These are phyloP conservation scores for Amanita rubescens DNA, from an alignment of 768 basidiomycete species.

Conservation along the genomic window DNA sequence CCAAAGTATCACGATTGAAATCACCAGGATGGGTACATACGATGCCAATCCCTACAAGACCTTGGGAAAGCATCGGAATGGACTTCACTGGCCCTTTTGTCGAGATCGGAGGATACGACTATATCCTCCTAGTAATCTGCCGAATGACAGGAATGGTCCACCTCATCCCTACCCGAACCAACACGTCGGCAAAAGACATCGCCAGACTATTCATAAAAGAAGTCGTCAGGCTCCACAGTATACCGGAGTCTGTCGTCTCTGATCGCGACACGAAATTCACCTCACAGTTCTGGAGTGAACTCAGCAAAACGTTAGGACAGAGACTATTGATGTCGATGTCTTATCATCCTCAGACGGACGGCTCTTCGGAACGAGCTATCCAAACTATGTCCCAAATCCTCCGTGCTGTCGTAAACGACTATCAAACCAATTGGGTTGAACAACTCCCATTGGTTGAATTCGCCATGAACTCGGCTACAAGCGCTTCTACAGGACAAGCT, in stretches of 20 bases:
- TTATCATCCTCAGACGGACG: constrained; percentile 36
- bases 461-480: constrained; percentile 25
- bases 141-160: constrained; percentile 19
- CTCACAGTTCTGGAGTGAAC: constrained; percentile 23
- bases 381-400: constrained; percentile 25
- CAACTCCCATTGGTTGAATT: constrained; percentile 28
- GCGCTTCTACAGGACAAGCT: constrained; percentile 24
- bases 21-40: constrained; percentile 20
- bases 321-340: constrained; percentile 28
- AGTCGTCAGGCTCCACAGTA: constrained; percentile 19
- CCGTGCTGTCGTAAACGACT: constrained; percentile 11
- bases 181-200: constrained; percentile 13
- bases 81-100: constrained; percentile 30
- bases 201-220: constrained; percentile 17
- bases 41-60: constrained; percentile 16
- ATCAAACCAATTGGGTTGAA: constrained; percentile 27
- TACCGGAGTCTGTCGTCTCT: constrained; percentile 19
- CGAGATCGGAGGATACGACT: constrained; percentile 14
- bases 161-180: constrained; percentile 16
- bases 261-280: constrained; percentile 29
- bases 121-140: constrained; percentile 19
- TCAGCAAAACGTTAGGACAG: constrained; percentile 19
- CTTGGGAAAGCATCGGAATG: constrained; percentile 27
- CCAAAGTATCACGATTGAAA: constrained; percentile 10
- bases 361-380: constrained; percentile 22